Conservation (phyloP, 495 filamentous ascomycete genomes). For the Xylaria scruposa region DNA sequence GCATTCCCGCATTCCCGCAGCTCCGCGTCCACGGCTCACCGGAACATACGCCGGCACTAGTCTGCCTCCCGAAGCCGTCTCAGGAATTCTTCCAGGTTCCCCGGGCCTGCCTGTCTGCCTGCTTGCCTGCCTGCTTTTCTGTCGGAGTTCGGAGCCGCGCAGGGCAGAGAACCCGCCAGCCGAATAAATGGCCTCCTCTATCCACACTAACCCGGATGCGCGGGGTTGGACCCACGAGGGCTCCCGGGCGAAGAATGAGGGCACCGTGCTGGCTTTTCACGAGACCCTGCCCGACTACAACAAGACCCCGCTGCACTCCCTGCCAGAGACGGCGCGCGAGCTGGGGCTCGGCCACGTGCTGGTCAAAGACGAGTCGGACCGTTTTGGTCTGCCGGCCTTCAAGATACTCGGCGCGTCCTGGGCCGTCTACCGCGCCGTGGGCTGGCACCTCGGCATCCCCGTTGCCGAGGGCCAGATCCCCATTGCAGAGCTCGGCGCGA, state of each 20-base stretch:
- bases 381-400: slow-evolving; percentile 69
- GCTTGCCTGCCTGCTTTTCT: neutral
- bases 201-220: slow-evolving; percentile 33
- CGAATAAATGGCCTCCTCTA: slow-evolving; percentile 30
- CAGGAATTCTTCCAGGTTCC: neutral
- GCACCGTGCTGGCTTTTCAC: slow-evolving; percentile 51
- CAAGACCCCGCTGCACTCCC: slow-evolving; percentile 55
- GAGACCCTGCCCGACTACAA: slow-evolving; percentile 56
- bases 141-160: slow-evolving; percentile 7
- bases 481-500: slow-evolving; percentile 45
- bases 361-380: slow-evolving; percentile 63
- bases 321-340: slow-evolving; percentile 58
- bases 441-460: slow-evolving; percentile 48
- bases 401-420: slow-evolving; percentile 79
- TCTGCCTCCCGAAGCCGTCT: slow-evolving; percentile 6
- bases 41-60: slow-evolving; percentile 22
- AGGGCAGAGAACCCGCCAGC: neutral
- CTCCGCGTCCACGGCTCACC: neutral
- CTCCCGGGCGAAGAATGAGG: slow-evolving; percentile 17
- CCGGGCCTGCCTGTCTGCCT: neutral
- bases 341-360: slow-evolving; percentile 61
- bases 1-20: slow-evolving; percentile 1
- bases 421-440: slow-evolving; percentile 64
- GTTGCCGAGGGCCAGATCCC: slow-evolving; percentile 37
- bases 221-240: slow-evolving; percentile 30